A percentile compares a stretch with the other conserved stretches of the same genome.
phyloP scores from a whole-genome alignment of 2,329 filamentous ascomycete genomes.

The Aspergillus pseudoglaucus region DNA sequence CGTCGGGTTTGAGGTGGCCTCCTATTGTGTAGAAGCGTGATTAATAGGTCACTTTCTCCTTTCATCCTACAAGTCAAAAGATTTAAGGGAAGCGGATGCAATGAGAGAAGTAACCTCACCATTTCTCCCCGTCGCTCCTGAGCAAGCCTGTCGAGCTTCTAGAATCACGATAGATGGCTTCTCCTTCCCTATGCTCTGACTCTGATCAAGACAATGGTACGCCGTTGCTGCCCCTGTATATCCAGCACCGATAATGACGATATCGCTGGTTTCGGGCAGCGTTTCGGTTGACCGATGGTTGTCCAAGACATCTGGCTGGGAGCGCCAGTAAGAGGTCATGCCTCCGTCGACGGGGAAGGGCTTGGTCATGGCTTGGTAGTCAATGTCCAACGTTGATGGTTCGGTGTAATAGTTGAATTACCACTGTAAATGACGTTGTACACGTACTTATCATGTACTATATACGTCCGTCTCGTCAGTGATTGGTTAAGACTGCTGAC shows the following conservation, averaged over 20 bases:
- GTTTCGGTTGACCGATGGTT: constrained; percentile 32
- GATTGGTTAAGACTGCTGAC: no score
- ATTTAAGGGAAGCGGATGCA: no score
- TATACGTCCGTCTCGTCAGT: no score
- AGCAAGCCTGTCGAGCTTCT: constrained; percentile 36
- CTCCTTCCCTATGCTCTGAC: not conserved
- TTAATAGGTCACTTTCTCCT: not conserved
- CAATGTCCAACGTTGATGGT: no score
- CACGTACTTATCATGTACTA: no score
- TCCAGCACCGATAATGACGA: constrained; percentile 42
- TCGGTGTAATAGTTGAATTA: no score
- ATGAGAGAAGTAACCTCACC: constrained; percentile 16
- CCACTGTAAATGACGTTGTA: no score
- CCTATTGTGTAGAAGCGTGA: constrained; percentile 10
- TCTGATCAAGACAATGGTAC: constrained; percentile 32
- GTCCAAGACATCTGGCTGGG: constrained; percentile 34
- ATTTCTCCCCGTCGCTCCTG: constrained; percentile 39
- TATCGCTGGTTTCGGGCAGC: constrained; percentile 35
- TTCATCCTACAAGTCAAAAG: not conserved
- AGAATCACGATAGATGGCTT: constrained; percentile 30
- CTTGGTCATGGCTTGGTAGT: constrained; percentile 9
- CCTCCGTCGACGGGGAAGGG: constrained; percentile 15
- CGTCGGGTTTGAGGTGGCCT: constrained; percentile 39
- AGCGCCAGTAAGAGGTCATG: constrained; percentile 39
- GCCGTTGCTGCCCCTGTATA: constrained; percentile 38